Conservation (phyloP, 202 grass and related monocot genomes). For the Panicum hallii region DNA sequence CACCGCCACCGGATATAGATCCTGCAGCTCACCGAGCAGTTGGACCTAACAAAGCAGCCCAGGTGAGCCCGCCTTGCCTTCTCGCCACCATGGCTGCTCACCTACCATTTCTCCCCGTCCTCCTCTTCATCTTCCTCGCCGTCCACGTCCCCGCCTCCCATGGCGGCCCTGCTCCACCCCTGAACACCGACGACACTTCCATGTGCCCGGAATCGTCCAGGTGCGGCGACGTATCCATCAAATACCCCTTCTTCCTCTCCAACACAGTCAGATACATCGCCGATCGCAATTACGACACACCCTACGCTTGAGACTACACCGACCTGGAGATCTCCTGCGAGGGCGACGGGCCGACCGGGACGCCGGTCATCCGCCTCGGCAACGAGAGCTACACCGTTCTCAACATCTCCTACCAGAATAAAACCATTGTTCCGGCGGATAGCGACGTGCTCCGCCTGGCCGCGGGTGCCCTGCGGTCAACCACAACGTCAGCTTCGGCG, state of each 20-base stretch:
- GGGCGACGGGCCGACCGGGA: fast-evolving
- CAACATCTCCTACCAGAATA: not conserved
- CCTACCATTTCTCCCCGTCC: not conserved
- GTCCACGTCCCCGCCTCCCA: constrained; percentile 22
- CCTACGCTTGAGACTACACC: constrained; percentile 51
- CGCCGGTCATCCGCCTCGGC: not conserved
- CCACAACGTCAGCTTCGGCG: constrained; percentile 13
- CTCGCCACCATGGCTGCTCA: constrained; percentile 34
- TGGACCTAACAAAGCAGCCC: too few relatives aligned
- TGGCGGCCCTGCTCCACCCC: not conserved
- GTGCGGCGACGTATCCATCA: constrained; percentile 4
- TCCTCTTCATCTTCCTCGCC: constrained; percentile 29
- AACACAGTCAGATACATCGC: fast-evolving
- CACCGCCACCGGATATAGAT: too few relatives aligned
- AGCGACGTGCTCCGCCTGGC: not conserved
- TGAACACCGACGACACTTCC: not conserved
- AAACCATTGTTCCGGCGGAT: constrained; percentile 10
- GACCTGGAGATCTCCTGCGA: constrained; percentile 46
- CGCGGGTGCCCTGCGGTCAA: fast-evolving
- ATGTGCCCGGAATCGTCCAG: not conserved
- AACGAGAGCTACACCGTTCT: constrained; percentile 38
- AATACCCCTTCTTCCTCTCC: constrained; percentile 35
- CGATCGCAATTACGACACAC: fast-evolving
- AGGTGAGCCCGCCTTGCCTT: too few relatives aligned
- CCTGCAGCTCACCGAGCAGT: too few relatives aligned